phyloP scores from a whole-genome alignment of 2,329 filamentous ascomycete genomes.

The Aciculosporium take region DNA sequence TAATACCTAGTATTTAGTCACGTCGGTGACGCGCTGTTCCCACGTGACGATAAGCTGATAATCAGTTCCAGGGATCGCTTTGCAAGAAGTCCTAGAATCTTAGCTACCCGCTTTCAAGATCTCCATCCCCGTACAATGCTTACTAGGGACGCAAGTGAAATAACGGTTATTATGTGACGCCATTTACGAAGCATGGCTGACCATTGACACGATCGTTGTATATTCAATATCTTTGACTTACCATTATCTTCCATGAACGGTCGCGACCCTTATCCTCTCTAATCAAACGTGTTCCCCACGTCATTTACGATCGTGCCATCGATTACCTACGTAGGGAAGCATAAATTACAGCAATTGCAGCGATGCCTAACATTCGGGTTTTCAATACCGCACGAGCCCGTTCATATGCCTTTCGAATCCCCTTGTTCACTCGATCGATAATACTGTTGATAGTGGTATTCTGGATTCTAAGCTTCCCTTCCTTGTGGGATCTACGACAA shows the following conservation, averaged over 20 bases:
- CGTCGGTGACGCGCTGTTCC: too few relatives aligned
- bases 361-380: constrained; percentile 12
- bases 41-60: too few relatives aligned
- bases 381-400: constrained; percentile 63
- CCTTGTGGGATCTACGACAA: constrained; percentile 55
- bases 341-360: not conserved
- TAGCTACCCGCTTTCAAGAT: too few relatives aligned
- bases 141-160: too few relatives aligned
- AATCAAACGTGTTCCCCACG: not conserved
- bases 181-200: not conserved
- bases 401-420: constrained; percentile 72
- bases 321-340: not conserved
- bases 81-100: too few relatives aligned
- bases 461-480: constrained; percentile 56
- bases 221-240: not conserved
- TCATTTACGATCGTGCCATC: not conserved
- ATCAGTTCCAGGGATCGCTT: too few relatives aligned
- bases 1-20: too few relatives aligned
- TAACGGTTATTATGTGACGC: not conserved
- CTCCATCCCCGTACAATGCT: too few relatives aligned
- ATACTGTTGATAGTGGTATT: constrained; percentile 44
- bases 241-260: too few relatives aligned
- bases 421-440: constrained; percentile 67
- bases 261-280: not conserved
- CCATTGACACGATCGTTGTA: not conserved